Percentiles rank a stretch among this genome's conserved stretches.
These are phyloP conservation scores for Tylopilus balloui DNA, from an alignment of 768 basidiomycete species.

Conservation along the genomic window DNA sequence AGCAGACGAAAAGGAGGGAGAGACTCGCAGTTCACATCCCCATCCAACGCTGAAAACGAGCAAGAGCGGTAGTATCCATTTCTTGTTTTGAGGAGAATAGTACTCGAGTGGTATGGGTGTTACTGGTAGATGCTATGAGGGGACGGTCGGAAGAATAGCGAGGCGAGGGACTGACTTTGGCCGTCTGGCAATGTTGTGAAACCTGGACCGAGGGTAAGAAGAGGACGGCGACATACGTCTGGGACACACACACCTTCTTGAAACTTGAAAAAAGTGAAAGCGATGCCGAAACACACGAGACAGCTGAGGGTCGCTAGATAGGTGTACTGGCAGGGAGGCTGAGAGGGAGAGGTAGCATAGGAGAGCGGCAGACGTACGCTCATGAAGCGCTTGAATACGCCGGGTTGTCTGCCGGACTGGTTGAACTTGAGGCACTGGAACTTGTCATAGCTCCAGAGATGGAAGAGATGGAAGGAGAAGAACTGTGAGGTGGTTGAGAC, in stretches of 20 bases:
- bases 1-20: not conserved
- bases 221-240: not conserved
- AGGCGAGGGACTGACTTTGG: conserved; percentile 8
- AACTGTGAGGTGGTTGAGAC: conserved; percentile 43
- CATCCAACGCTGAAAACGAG: conserved; percentile 70
- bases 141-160: not conserved
- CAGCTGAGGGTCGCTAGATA: conserved; percentile 68
- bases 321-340: conserved; percentile 53
- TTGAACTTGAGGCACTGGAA: conserved; percentile 72
- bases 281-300: conserved; percentile 58
- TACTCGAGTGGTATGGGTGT: conserved; percentile 50
- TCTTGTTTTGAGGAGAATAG: conserved; percentile 44
- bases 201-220: conserved; percentile 12
- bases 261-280: conserved; percentile 64
- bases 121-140: conserved; percentile 35
- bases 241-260: conserved; percentile 51
- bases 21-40: conserved; percentile 65
- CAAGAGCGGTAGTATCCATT: conserved; percentile 64
- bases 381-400: conserved; percentile 86
- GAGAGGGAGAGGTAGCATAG: conserved; percentile 5
- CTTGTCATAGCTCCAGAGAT: conserved; percentile 78
- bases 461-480: conserved; percentile 58
- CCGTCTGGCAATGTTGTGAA: conserved; percentile 10
- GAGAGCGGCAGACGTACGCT: conserved; percentile 50
- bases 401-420: conserved; percentile 67